Base-by-base conservation (phyloP, 768 basidiomycete species). In the Exsudoporus frostii region DNA sequence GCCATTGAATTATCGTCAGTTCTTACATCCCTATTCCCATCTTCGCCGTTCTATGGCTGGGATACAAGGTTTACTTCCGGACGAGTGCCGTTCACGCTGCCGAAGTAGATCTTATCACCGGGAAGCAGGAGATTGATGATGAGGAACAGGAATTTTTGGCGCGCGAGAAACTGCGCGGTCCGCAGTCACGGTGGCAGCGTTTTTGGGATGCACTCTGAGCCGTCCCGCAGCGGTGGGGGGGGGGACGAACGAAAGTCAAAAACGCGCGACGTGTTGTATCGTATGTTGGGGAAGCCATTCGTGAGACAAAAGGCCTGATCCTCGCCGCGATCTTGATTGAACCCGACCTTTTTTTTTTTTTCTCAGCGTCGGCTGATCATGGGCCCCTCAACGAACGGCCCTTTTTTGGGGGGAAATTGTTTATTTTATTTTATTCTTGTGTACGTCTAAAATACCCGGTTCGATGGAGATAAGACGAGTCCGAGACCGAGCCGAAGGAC, bases 31-130 rank as follows among this genome's bases (percentile, higher is more conserved):
- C 48, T 13, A 53, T 65, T 43, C 57, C 62, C 36, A 47, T 57
- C 42, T 59, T 65, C 36, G 2, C 57, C 45, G 13, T 9, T 19
- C 19, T 54, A 17, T 56, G 54, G 50, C 40, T 48, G 43, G 54
- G 55, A 57, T 51, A 56, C 62, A 64, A 70, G 54, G 53, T 65
- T 62, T 55, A 57, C 63, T 64, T 56, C 54, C 48, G 57, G 40
- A 58, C 56, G 29, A 48, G 24, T 14, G 54, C 56, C 30, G 54
- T 65, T 56, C 74, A 76, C 14, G 64, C 75, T 5, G 69, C 73
- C 32, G 73, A 82, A 49, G 80, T 84, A 41, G 85, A 90, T 64
- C 76, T 88, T 22, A 66, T 82, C 36, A 79, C 79, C 9, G 84
- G 83, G 17, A 74, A 83, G 56, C 70, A 75, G 30, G 76, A 76